phyloP scores from a whole-genome alignment of 23 red algal species.

The Pyropia yezoensis region DNA sequence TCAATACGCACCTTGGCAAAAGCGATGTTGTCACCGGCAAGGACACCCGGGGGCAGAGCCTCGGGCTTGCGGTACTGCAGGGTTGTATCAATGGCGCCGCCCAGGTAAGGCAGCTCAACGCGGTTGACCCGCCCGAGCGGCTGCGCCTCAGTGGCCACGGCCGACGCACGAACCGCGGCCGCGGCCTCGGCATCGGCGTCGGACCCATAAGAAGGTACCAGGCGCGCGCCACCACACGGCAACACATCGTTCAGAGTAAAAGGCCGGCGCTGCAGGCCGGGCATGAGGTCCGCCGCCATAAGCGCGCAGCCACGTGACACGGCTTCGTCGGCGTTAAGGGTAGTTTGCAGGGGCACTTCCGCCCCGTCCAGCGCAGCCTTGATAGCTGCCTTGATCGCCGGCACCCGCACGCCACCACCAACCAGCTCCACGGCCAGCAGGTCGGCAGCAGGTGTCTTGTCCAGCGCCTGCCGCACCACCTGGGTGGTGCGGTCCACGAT shows the following conservation, averaged over 20 bases:
- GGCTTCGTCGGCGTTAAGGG: conserved; percentile 91
- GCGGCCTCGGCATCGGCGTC: no score
- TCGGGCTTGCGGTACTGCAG: no score
- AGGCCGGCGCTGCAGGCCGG: conserved; percentile 62
- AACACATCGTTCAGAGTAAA: conserved; percentile 76
- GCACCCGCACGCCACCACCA: conserved; percentile 84
- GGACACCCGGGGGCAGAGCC: no score
- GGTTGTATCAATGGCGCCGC: no score
- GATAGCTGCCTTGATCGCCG: conserved; percentile 57
- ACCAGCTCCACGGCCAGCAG: conserved; percentile 80
- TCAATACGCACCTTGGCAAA: no score
- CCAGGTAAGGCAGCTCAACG: no score
- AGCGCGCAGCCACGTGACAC: conserved; percentile 89
- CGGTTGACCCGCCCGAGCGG: no score
- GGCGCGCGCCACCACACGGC: conserved; percentile 15
- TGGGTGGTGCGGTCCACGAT: conserved; percentile 37
- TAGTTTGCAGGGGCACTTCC: conserved; percentile 39
- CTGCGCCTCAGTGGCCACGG: no score
- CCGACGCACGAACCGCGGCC: no score
- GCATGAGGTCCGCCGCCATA: conserved; percentile 86
- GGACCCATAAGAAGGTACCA: no score
- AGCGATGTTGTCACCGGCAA: no score
- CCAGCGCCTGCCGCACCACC: conserved; percentile 36
- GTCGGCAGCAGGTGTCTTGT: background rate
- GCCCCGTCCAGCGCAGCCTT: conserved; percentile 28